These are phyloP conservation scores for Trapa bicornis DNA, from an alignment of 345 rosid genomes.

Conservation along the genomic window DNA sequence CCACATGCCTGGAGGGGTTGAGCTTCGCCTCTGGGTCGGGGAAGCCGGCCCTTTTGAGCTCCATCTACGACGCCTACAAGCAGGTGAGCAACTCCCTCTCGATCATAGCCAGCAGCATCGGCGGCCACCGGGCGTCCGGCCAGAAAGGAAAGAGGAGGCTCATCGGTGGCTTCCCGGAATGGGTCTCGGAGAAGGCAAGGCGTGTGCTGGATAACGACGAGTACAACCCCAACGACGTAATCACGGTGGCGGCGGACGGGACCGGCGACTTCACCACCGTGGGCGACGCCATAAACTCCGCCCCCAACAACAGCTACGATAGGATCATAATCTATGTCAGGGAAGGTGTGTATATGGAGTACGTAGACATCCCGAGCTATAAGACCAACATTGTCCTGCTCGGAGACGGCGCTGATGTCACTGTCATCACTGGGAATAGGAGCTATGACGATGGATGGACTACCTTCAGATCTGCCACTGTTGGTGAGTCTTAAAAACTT, in stretches of 20 bases:
- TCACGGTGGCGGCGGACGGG: slow-evolving; percentile 69
- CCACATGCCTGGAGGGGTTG: slow-evolving; percentile 77
- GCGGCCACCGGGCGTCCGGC: not conserved
- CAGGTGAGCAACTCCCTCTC: slow-evolving; percentile 78
- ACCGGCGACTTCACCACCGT: slow-evolving; percentile 68
- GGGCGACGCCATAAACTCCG: slow-evolving; percentile 53
- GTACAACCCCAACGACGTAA: slow-evolving; percentile 39
- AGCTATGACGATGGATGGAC: slow-evolving; percentile 78
- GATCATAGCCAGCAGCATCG: slow-evolving; percentile 18
- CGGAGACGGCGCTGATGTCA: slow-evolving; percentile 61
- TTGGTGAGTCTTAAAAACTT: slow-evolving; percentile 31
- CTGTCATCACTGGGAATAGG: slow-evolving; percentile 51
- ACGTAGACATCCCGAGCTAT: slow-evolving; percentile 50
- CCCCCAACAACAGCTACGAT: slow-evolving; percentile 49
- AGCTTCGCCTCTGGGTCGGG: slow-evolving; percentile 56
- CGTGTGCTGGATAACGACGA: slow-evolving; percentile 43
- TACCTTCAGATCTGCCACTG: slow-evolving; percentile 89
- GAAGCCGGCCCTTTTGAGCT: slow-evolving; percentile 35
- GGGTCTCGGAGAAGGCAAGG: slow-evolving; percentile 41
- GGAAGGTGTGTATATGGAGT: slow-evolving; percentile 56
- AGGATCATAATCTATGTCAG: slow-evolving; percentile 42
- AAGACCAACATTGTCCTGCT: slow-evolving; percentile 63
- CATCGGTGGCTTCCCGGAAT: slow-evolving; percentile 32
- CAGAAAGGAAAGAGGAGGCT: slow-evolving; percentile 35
- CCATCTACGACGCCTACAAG: slow-evolving; percentile 39